Evolutionary conservation across 1,139 yeast genomes (phyloP).

Genomic region (Geotrichum candidum): DNA sequence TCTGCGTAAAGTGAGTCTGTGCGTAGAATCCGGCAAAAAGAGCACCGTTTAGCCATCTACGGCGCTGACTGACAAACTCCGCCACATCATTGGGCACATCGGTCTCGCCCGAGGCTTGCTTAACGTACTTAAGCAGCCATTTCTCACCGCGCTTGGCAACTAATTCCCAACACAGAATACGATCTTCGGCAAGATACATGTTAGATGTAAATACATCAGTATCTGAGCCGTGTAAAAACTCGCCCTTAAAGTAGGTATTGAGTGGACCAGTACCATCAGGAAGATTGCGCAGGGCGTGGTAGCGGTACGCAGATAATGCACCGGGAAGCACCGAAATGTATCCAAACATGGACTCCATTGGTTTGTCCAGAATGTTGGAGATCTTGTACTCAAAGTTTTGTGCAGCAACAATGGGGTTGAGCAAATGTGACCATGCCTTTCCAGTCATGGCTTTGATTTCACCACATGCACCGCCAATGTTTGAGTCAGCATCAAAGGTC

Average conservation of each 20-base stretch:
- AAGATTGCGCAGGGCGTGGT: conserved; percentile 76
- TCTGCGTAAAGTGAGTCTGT: conserved; percentile 66
- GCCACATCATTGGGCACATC: conserved; percentile 92
- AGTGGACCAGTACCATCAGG: conserved; percentile 92
- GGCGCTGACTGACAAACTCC: conserved; percentile 88
- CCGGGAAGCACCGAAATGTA: conserved; percentile 93
- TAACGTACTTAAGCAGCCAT: conserved; percentile 91
- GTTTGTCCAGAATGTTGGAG: conserved; percentile 92
- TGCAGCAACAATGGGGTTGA: conserved; percentile 91
- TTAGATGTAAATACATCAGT: conserved; percentile 89
- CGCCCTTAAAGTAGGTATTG: conserved; percentile 85
- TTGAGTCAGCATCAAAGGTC: conserved; percentile 90
- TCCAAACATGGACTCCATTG: conserved; percentile 88
- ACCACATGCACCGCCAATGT: conserved; percentile 98
- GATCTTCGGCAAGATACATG: conserved; percentile 96
- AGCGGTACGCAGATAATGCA: conserved; percentile 91
- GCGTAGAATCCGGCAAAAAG: conserved; percentile 92
- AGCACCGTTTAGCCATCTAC: conserved; percentile 98
- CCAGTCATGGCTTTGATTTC: conserved; percentile 94
- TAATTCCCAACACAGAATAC: conserved; percentile 94
- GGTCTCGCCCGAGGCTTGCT: conserved; percentile 92
- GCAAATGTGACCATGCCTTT: conserved; percentile 66
- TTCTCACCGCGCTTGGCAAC: conserved; percentile 80
- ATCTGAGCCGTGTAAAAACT: conserved; percentile 51
- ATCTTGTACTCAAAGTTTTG: conserved; percentile 95